phyloP scores from a whole-genome alignment of 2,329 filamentous ascomycete species.

The Sclerotinia subarctica region DNA sequence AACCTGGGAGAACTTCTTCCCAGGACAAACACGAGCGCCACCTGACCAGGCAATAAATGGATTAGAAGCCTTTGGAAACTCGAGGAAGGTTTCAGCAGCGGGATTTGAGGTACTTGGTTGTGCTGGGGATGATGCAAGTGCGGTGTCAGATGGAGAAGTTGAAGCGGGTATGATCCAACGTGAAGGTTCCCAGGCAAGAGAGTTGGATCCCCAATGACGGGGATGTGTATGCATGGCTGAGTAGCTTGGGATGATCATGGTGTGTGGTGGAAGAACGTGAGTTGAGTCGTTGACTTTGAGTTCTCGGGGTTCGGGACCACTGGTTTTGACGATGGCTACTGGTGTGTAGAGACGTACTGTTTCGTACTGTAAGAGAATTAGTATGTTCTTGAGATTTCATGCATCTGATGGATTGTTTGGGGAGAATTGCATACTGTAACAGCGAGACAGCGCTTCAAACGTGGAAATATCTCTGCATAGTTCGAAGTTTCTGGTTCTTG shows the following conservation, averaged over 20 bases:
- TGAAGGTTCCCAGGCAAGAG: conserved; percentile 5
- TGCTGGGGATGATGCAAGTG: neutral
- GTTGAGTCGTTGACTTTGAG: neutral
- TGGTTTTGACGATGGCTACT: conserved; percentile 7
- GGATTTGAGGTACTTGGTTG: no score
- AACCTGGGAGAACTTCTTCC: neutral
- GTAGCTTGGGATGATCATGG: conserved; percentile 13
- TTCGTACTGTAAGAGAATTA: neutral
- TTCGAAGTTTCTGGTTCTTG: conserved; percentile 5
- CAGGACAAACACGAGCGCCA: neutral
- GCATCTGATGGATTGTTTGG: neutral
- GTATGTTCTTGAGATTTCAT: neutral
- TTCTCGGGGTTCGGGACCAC: neutral
- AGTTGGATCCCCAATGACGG: conserved; percentile 12
- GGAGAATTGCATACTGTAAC: neutral
- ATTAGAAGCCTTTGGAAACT: neutral
- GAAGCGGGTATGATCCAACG: conserved; percentile 2
- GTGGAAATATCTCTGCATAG: conserved; percentile 2
- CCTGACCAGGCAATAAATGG: conserved; percentile 6
- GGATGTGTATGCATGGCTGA: conserved; percentile 13
- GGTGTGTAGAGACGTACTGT: conserved; percentile 11
- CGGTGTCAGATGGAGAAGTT: neutral
- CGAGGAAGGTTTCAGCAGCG: neutral
- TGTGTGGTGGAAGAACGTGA: neutral
- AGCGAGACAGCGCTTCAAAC: conserved; percentile 10